Evolutionary conservation across 805 yeast species (phyloP).

Genomic region (Candida maesae): DNA sequence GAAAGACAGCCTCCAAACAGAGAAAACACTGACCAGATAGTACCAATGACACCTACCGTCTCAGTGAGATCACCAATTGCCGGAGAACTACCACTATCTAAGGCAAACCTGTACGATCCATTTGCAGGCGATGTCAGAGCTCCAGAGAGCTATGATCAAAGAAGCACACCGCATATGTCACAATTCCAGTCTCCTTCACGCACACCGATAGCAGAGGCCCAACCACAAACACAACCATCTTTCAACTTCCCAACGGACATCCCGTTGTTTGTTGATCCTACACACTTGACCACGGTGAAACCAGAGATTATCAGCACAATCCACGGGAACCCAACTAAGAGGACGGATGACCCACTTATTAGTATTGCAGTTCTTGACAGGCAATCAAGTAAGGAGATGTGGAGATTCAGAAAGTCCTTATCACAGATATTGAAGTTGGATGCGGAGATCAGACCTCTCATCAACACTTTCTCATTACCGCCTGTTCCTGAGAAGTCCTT

Average conservation of each 20-base stretch:
- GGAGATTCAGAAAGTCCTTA: constrained; percentile 66
- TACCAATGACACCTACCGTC: constrained; percentile 3
- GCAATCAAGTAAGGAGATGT: constrained; percentile 60
- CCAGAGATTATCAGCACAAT: constrained; percentile 49
- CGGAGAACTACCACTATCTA: constrained; percentile 9
- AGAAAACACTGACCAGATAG: neutral
- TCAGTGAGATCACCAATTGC: constrained; percentile 4
- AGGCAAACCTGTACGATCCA: constrained; percentile 17
- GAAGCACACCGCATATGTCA: neutral
- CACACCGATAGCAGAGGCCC: too few species aligned
- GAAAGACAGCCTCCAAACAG: neutral
- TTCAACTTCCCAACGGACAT: constrained; percentile 33
- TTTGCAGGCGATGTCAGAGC: constrained; percentile 12
- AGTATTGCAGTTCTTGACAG: constrained; percentile 63
- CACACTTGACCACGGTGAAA: constrained; percentile 48
- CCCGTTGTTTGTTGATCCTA: constrained; percentile 54
- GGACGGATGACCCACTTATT: constrained; percentile 54
- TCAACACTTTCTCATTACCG: constrained; percentile 47
- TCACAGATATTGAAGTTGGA: constrained; percentile 62
- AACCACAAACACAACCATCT: constrained; percentile 2
- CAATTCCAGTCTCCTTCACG: neutral
- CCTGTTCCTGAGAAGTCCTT: constrained; percentile 58
- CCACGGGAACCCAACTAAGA: constrained; percentile 35
- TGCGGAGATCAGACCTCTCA: constrained; percentile 48
- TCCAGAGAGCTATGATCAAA: constrained; percentile 8